Evolutionary conservation across 202 grass and related monocot genomes (phyloP), one percentile per base, ranked within the genome.

Genomic region (Dendrocalamus latiflorus): DNA sequence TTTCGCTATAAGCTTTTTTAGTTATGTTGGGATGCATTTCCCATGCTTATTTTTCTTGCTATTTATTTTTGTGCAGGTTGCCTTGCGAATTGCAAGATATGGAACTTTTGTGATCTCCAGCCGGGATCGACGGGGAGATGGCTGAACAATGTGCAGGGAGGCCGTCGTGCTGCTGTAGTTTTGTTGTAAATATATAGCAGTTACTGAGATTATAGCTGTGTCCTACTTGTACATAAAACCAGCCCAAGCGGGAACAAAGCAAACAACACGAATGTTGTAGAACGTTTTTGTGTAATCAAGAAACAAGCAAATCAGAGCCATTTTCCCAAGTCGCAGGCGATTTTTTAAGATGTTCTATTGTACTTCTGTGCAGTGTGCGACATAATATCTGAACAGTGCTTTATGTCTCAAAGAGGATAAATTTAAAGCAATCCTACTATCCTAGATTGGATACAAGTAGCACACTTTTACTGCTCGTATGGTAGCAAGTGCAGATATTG

Each of bases 151-250:
- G 72, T 43, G 53, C 57, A 44, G n/a, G 38, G 38, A 41, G 28
- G 33, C 42, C 54, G 56, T 37, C 51, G 20, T 22, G 51, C 51
- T 49, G 51, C 50, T 84, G 9, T 63, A 78, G 34, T 88, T 72
- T 72, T 88, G 43, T 34, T 88, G 81, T 88, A 88, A 50, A n/a
- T n/a, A 88, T 84, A 80, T 68, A 80, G 30, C n/a, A 84, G 60
- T 69, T 74, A 78, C 66, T 78, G 49, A 45, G 26, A 83, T 68
- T 75, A 69, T n/a, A n/a, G n/a, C 48, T n/a, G n/a, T 39, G 26
- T 67, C 38, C 79, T 75, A 79, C 75, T 11, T 84, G 86, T 88
- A 84, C 61, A 88, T 84, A 75, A 61, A 74, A 37, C 36, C 41
- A 73, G 37, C 6, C 37, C 57, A 57, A 73, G 47, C 15, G 11